Evolutionary conservation across 1,284 basidiomycete genomes (phyloP), one percentile per base, ranked within the genome.

Genomic region (Boletus sp.): DNA sequence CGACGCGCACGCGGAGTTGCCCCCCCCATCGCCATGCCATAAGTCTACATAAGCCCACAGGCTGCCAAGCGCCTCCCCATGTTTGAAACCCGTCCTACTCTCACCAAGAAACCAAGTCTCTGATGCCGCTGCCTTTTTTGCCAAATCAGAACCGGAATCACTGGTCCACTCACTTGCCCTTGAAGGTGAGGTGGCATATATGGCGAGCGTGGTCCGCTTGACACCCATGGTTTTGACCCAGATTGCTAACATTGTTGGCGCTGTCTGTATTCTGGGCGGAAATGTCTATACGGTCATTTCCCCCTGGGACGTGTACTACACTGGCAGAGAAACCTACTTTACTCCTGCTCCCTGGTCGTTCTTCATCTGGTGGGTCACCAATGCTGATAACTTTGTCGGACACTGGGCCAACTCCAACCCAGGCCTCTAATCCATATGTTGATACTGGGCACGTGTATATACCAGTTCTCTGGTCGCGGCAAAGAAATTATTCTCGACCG

Each of bases 281-380:
- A 94, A 94, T 67, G 78, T 91, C 50, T 95, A 94, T 73, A 82
- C 83, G 19, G 78, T 92, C 51, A 82, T 90, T 12, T 79, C 82
- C 4, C 86, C 86, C 1, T 73, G 74, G 41, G 81, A 80, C 54
- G 75, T 81, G 38, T 88, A 88, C 68, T 79, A 74, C 61, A 70
- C 72, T 38, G 82, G 78, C 39, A 89, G 84, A 68, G 82, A 88
- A 60, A 94, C 92, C n/a, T 96, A 94, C 69, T 74, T 96, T 54
- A 94, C 92, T 1, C 93, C 94, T 16, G 88, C 89, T 7, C 80
- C 86, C 14, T 95, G 89, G 82, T 83, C 87, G 2, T 92, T 88
- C 70, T 77, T 82, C 66, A 84, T 91, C 62, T 91, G 88, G 88
- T 84, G 46, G 33, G 72, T 63, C 32, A 4, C 49, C 59, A 5